These are phyloP conservation scores for Cystobasidium sp. DNA, from an alignment of 1,284 basidiomycete genomes.

Conservation along the genomic window DNA sequence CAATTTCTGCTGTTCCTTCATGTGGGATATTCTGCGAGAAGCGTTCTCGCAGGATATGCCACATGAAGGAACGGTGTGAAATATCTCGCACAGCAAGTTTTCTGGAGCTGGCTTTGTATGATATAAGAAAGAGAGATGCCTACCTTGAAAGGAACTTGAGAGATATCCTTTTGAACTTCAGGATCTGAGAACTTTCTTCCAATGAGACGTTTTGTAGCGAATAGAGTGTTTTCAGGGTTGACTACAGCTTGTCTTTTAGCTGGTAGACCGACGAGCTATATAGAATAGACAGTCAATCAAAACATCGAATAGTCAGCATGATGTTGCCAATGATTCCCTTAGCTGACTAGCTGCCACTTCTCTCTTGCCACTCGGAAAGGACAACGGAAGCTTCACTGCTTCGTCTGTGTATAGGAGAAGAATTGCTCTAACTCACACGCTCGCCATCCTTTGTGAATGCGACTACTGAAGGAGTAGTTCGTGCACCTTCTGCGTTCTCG, in stretches of 20 bases:
- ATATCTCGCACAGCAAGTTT: too few species aligned
- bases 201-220: slow-evolving; percentile 95
- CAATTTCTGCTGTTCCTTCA: neutral
- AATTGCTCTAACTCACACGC: slow-evolving; percentile 49
- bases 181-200: slow-evolving; percentile 91
- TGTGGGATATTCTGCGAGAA: too few species aligned
- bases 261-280: slow-evolving; percentile 83
- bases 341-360: too few species aligned
- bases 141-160: slow-evolving; percentile 57
- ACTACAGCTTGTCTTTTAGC: slow-evolving; percentile 97
- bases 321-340: too few species aligned
- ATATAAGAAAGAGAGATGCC: neutral
- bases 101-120: neutral
- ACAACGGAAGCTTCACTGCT: too few species aligned
- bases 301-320: too few species aligned
- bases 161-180: slow-evolving; percentile 89
- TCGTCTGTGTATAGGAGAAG: too few species aligned
- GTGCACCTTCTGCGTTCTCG: slow-evolving; percentile 96
- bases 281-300: too few species aligned
- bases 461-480: slow-evolving; percentile 97
- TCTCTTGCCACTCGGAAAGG: too few species aligned
- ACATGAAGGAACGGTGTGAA: too few species aligned
- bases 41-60: too few species aligned
- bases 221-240: slow-evolving; percentile 91
- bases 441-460: slow-evolving; percentile 86